A percentile compares a stretch with the other conserved stretches of the same genome.
phyloP scores from a whole-genome alignment of 768 basidiomycete genomes.

The Kwoniella pini region DNA sequence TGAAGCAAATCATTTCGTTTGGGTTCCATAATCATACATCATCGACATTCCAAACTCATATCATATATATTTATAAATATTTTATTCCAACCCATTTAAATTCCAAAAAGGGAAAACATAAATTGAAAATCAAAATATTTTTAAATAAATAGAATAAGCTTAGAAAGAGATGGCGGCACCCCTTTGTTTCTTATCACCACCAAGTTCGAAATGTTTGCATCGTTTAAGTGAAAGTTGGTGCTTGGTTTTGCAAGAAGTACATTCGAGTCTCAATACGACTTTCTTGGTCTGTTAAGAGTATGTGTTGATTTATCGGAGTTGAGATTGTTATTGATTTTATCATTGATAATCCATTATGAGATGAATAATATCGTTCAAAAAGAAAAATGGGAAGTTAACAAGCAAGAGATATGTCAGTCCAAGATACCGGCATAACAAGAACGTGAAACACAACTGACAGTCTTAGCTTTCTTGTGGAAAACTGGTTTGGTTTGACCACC shows the following conservation, averaged over 20 bases:
- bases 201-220: slow-evolving; percentile 99
- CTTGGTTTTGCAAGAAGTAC: slow-evolving; percentile 98
- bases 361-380: background rate
- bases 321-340: background rate
- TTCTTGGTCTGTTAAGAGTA: slow-evolving; percentile 80
- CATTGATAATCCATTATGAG: no score
- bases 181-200: slow-evolving; percentile 97
- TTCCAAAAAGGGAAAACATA: no score
- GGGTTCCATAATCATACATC: slow-evolving; percentile 14
- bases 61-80: background rate
- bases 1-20: no score
- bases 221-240: slow-evolving; percentile 95
- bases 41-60: slow-evolving; percentile 7
- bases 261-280: slow-evolving; percentile 95
- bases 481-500: slow-evolving; percentile 99
- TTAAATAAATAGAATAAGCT: background rate
- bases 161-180: slow-evolving; percentile 41
- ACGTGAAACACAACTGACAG: slow-evolving; percentile 39
- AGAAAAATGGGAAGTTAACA: background rate
- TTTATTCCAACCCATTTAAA: background rate
- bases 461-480: slow-evolving; percentile 96
- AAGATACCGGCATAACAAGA: background rate
- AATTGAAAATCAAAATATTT: background rate
- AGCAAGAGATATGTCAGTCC: background rate
- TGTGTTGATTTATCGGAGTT: no score